Evolutionary conservation across 345 rosid species (phyloP).

Genomic region (Linum tenue): DNA sequence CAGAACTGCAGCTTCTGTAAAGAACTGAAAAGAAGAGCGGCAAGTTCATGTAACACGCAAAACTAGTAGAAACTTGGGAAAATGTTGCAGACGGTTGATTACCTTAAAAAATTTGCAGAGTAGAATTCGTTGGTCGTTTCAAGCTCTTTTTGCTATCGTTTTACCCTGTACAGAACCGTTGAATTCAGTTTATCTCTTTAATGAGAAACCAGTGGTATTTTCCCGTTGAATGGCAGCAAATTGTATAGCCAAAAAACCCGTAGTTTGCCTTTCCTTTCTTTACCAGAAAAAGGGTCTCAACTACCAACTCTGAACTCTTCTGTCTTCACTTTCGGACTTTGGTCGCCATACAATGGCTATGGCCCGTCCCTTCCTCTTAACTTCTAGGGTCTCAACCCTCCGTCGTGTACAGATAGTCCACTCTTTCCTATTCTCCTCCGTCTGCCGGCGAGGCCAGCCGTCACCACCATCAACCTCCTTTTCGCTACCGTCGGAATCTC

Average conservation of each 20-base stretch:
- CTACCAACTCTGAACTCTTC: no score
- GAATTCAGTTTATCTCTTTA: neutral
- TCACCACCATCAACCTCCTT: conserved; percentile 14
- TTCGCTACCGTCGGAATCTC: conserved; percentile 34
- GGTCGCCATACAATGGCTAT: neutral
- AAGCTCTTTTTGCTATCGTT: no score
- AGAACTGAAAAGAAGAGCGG: neutral
- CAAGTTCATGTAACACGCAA: neutral
- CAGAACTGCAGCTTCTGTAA: neutral
- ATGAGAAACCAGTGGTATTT: no score
- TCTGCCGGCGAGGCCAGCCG: conserved; percentile 18
- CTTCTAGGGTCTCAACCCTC: neutral
- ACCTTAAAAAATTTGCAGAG: no score
- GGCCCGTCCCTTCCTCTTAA: neutral
- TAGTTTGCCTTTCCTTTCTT: no score
- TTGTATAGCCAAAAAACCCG: no score
- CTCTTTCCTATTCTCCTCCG: conserved; percentile 22
- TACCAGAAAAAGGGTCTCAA: no score
- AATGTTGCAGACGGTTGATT: neutral
- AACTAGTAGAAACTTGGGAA: neutral
- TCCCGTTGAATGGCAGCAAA: no score
- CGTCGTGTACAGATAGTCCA: neutral
- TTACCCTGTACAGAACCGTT: neutral
- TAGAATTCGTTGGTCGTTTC: neutral
- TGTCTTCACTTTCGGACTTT: no score